Evolutionary conservation across 345 rosid species (phyloP).

Genomic region (Erodium maritimum): DNA sequence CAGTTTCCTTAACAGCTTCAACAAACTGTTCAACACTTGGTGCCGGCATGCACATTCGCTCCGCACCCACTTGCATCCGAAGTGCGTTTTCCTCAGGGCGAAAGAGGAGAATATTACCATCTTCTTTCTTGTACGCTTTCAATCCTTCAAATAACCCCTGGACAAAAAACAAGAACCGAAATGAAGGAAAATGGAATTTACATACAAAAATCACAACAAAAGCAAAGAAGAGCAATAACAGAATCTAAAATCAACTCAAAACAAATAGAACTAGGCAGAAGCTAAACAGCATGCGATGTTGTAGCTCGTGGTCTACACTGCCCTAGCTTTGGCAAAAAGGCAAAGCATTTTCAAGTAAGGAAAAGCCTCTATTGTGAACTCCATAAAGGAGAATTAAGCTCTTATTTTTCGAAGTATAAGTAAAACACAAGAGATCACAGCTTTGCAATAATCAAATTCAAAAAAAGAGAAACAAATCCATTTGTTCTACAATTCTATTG

Average conservation of each 20-base stretch:
- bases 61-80: slow-evolving; percentile 78
- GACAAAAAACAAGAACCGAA: neutral
- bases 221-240: neutral
- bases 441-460: no score
- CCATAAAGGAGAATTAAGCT: neutral
- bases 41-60: slow-evolving; percentile 93
- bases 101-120: slow-evolving; percentile 62
- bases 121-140: slow-evolving; percentile 78
- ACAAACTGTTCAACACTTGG: slow-evolving; percentile 80
- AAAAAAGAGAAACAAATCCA: no score
- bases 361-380: neutral
- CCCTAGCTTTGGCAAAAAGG: neutral
- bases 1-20: slow-evolving; percentile 73
- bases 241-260: neutral
- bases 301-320: neutral
- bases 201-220: neutral
- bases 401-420: neutral
- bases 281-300: neutral
- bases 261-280: neutral
- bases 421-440: neutral
- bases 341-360: neutral
- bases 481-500: no score
- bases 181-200: neutral
- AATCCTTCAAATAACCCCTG: slow-evolving; percentile 92
- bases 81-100: slow-evolving; percentile 89